Base-by-base conservation (phyloP, 495 filamentous ascomycete species). In the Amniculicola lignicola region DNA sequence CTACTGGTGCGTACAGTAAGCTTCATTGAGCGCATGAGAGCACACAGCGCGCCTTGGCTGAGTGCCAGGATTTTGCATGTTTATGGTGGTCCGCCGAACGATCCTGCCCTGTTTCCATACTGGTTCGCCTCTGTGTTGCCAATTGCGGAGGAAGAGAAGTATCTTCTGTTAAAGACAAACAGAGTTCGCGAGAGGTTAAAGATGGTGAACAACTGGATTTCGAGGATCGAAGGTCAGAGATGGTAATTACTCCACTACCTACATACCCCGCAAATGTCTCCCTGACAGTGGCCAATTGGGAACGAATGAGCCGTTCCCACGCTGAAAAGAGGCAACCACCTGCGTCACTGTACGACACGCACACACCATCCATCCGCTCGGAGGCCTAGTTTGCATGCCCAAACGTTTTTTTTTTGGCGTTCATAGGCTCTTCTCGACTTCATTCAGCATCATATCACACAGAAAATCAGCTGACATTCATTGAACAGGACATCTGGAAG, bases 61-160 rank as follows among this genome's bases (percentile, higher is more conserved):
- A 80, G 84, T 31, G 74, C 79, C 19, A 79, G 82, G 4, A 82
- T 89, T 1, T 69, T 89, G 39, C 65, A 79, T 11, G 84, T 84
- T n/a, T 93, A 91, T 63, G 90, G 90, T 6, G 77, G 82, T 31
- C 83, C 81, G 14, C 90, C 89, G 0, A 74, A 77, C 5, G 88
- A 95, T 67, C 82, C 88, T 1, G 82, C 82, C 0, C 64, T 80
- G 11, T 93, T 95, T 61, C 87, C 90, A 0, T 96, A 89, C 76
- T 96, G 91, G 91, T 86, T 96, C 57, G 90, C 88, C 14, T 86
- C 79, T 60, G 81, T 94, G 43, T 65, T 94, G 9, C 89, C 89
- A 14, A 80, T 91, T 27, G 76, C 77, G 33, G 87, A 90, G 15
- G 76, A 83, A 19, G 85, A 94, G 55, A 92, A 91, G 63, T 94